Percentiles rank a stretch among this genome's conserved stretches.
Evolutionary conservation across 371 early-diverging fungal species (phyloP).

Genomic region (Mucor mucedo): DNA sequence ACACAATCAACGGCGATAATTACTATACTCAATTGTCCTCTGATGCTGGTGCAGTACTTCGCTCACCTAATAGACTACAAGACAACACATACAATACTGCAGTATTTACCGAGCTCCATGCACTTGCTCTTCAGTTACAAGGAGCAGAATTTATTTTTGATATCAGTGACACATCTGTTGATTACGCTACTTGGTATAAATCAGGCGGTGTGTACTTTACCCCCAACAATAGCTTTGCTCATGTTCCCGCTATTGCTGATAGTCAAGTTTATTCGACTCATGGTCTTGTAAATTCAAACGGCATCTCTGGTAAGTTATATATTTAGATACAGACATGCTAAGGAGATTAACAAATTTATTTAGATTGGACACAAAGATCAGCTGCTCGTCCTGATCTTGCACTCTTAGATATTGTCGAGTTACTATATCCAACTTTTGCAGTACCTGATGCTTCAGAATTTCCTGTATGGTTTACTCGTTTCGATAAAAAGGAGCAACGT

Average conservation of each 20-base stretch:
- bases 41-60: constrained; percentile 24
- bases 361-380: constrained; percentile 48
- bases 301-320: constrained; percentile 17
- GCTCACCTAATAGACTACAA: neutral
- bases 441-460: neutral
- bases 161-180: constrained; percentile 5
- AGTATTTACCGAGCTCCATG: neutral
- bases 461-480: constrained; percentile 21
- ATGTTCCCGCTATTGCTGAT: constrained; percentile 11
- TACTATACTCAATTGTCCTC: constrained; percentile 23
- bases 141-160: constrained; percentile 20
- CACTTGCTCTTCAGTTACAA: constrained; percentile 4
- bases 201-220: constrained; percentile 1
- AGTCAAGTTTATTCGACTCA: constrained; percentile 14
- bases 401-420: constrained; percentile 24
- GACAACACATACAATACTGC: neutral
- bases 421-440: constrained; percentile 5
- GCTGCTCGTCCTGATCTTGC: constrained; percentile 51
- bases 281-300: constrained; percentile 12
- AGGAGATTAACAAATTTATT: neutral
- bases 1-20: constrained; percentile 9
- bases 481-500: neutral
- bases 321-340: neutral
- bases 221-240: neutral
- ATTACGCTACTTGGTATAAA: constrained; percentile 9